phyloP scores from a whole-genome alignment of 78 protist species.

The Polysphondylium violaceum region DNA sequence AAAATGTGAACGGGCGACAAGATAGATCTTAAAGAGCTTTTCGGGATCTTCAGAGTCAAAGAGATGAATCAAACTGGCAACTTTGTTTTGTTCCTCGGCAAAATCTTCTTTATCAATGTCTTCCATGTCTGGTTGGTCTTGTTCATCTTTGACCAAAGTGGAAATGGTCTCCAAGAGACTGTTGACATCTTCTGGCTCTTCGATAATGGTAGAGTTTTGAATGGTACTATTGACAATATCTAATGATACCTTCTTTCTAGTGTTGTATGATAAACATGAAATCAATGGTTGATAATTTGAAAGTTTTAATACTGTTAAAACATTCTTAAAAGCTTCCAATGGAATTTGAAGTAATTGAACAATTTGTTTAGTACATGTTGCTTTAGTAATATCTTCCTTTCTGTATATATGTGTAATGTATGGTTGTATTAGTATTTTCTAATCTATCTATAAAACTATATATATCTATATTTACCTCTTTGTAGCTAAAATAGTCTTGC shows the following conservation, averaged over 20 bases:
- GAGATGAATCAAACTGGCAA: conserved; percentile 87
- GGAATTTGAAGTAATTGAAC: conserved; percentile 73
- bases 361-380: conserved; percentile 71
- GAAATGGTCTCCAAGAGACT: conserved; percentile 61
- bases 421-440: not conserved
- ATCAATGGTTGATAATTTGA: conserved; percentile 70
- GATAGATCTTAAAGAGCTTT: conserved; percentile 82
- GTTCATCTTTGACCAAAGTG: conserved; percentile 74
- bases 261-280: conserved; percentile 48
- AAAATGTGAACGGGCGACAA: conserved; percentile 81
- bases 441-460: too few relatives aligned
- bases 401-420: conserved; percentile 3
- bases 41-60: conserved; percentile 81
- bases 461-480: conserved; percentile 3
- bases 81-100: conserved; percentile 89
- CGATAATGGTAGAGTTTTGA: conserved; percentile 43
- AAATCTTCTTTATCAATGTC: conserved; percentile 89
- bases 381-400: conserved; percentile 67
- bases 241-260: conserved; percentile 73
- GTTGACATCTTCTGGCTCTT: conserved; percentile 76
- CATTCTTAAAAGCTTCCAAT: conserved; percentile 75
- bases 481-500: conserved; percentile 19
- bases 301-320: conserved; percentile 82
- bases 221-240: conserved; percentile 24
- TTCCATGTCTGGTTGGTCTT: conserved; percentile 56